These are phyloP conservation scores for Colletotrichum kahawae DNA, from an alignment of 2,329 filamentous ascomycete genomes.

Conservation along the genomic window DNA sequence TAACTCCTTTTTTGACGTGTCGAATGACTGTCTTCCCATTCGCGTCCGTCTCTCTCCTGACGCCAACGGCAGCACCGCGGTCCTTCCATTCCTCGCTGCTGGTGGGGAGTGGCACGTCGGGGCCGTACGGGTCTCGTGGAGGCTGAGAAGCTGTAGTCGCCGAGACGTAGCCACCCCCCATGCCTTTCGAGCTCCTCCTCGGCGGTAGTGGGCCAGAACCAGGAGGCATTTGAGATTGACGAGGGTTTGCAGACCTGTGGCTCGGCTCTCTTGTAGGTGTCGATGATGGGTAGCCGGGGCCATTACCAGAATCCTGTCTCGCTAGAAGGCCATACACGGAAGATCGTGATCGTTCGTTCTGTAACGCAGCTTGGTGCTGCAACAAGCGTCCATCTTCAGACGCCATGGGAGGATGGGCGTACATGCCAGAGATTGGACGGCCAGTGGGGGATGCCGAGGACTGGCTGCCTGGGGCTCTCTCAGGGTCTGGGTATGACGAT, in stretches of 20 bases:
- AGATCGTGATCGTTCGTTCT: slow-evolving; percentile 63
- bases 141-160: slow-evolving; percentile 49
- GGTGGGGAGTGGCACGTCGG: slow-evolving; percentile 47
- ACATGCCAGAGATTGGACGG: slow-evolving; percentile 15
- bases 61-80: slow-evolving; percentile 83
- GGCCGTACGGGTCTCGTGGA: slow-evolving; percentile 33
- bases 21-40: slow-evolving; percentile 82
- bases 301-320: slow-evolving; percentile 68
- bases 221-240: slow-evolving; percentile 53
- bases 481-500: slow-evolving; percentile 1
- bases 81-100: slow-evolving; percentile 97
- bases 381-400: slow-evolving; percentile 29
- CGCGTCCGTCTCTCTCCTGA: slow-evolving; percentile 83
- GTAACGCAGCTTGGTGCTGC: slow-evolving; percentile 54
- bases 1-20: slow-evolving; percentile 94
- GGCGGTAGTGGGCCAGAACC: slow-evolving; percentile 72
- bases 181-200: slow-evolving; percentile 76
- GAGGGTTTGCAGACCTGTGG: slow-evolving; percentile 69
- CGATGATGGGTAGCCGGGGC: slow-evolving; percentile 58
- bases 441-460: not conserved
- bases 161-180: slow-evolving; percentile 60
- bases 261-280: slow-evolving; percentile 72
- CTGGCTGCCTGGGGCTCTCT: not conserved
- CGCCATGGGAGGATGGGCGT: slow-evolving; percentile 27
- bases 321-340: slow-evolving; percentile 60